phyloP scores from a whole-genome alignment of 345 rosid species.

The Alliaria petiolata region DNA sequence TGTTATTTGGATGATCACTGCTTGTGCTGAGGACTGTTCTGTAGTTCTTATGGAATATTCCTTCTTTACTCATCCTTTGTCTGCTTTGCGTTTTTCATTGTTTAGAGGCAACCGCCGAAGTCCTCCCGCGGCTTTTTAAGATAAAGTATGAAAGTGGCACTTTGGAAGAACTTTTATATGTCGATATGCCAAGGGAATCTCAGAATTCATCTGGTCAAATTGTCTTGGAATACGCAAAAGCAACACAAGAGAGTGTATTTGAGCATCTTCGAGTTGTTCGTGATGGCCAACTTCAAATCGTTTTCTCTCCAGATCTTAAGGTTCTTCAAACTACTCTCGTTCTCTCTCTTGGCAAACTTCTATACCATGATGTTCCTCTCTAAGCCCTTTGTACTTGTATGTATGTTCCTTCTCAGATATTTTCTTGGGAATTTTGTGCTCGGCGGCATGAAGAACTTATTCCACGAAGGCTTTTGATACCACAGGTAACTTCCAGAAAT shows the following conservation, averaged over 20 bases:
- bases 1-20: slow-evolving; percentile 18
- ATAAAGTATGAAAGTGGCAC: slow-evolving; percentile 99
- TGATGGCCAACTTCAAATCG: slow-evolving; percentile 92
- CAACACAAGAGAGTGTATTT: slow-evolving; percentile 98
- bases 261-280: slow-evolving; percentile 99
- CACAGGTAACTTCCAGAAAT: slow-evolving; percentile 60
- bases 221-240: slow-evolving; percentile 96
- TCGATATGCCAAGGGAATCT: slow-evolving; percentile 97
- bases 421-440: slow-evolving; percentile 99
- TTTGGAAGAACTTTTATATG: slow-evolving; percentile 87
- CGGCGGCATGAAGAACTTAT: slow-evolving; percentile 97
- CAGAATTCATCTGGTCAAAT: slow-evolving; percentile 90
- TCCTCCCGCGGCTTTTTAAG: slow-evolving; percentile 97
- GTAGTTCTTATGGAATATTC: not conserved
- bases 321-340: slow-evolving; percentile 30
- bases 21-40: not conserved
- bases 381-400: not conserved
- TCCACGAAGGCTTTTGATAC: slow-evolving; percentile 83
- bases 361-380: not conserved
- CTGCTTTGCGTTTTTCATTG: slow-evolving; percentile 19
- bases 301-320: slow-evolving; percentile 95
- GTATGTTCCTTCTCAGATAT: slow-evolving; percentile 53
- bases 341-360: not conserved
- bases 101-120: slow-evolving; percentile 94
- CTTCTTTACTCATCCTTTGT: not conserved